A percentile compares a stretch with the other conserved stretches of the same genome.
Evolutionary conservation across 2,329 filamentous ascomycete genomes (phyloP).

Genomic region (Fusarium brachygibbosum): DNA sequence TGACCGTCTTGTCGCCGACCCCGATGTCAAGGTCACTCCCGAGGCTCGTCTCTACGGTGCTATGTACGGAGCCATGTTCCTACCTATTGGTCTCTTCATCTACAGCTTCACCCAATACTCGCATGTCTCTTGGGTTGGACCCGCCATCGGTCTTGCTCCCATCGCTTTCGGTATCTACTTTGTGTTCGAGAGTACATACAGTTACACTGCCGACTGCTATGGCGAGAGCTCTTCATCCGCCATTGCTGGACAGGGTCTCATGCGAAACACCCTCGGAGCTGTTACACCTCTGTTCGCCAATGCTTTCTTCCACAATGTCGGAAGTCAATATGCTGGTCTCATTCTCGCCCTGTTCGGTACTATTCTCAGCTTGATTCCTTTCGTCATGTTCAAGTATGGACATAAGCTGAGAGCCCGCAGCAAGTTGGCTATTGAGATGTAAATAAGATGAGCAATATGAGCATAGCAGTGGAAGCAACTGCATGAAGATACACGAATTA

Average conservation of each 20-base stretch:
- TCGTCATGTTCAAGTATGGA: slow-evolving; percentile 43
- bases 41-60: slow-evolving; percentile 43
- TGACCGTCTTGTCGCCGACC: slow-evolving; percentile 35
- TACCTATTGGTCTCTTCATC: slow-evolving; percentile 42
- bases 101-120: slow-evolving; percentile 44
- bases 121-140: slow-evolving; percentile 38
- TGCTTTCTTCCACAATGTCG: slow-evolving; percentile 42
- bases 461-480: background rate
- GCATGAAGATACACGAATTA: slow-evolving; percentile 2
- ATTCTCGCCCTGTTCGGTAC: slow-evolving; percentile 41
- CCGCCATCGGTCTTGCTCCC: slow-evolving; percentile 36
- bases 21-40: slow-evolving; percentile 40
- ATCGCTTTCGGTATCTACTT: slow-evolving; percentile 44
- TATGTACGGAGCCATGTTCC: slow-evolving; percentile 43
- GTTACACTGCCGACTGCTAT: slow-evolving; percentile 43
- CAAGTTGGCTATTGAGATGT: slow-evolving; percentile 43
- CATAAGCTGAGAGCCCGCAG: slow-evolving; percentile 40
- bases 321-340: slow-evolving; percentile 41
- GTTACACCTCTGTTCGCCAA: slow-evolving; percentile 43
- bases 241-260: slow-evolving; percentile 41
- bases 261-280: slow-evolving; percentile 42
- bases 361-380: slow-evolving; percentile 38
- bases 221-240: slow-evolving; percentile 42
- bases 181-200: slow-evolving; percentile 43
- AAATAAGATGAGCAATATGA: background rate